Base-by-base conservation (phyloP, 1,139 yeast species). In the Magnusiomyces suaveolens region DNA sequence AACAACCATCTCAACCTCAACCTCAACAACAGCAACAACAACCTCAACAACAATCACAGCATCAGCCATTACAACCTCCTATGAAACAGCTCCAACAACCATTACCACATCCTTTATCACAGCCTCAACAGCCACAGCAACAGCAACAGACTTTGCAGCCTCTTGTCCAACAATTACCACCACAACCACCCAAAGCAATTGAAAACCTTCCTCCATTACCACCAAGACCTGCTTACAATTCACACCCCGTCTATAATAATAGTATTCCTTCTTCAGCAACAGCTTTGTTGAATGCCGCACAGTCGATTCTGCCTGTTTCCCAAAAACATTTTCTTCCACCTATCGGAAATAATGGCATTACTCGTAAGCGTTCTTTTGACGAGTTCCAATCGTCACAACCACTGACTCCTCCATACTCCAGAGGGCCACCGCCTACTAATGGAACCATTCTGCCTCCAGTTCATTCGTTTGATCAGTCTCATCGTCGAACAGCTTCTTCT, bases 1-100 rank as follows among this genome's bases (percentile, higher is more conserved):
- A 43, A 24, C 47, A 43, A 14, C 47, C 36, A 25, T 48, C 23
- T 20, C 54, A 46, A 39, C 48, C 29, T n/a, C 54, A 48, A 18
- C 53, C 26, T 12, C 33, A 32, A 2, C 41, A 36, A n/a, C 46
- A 44, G 25, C 53, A 51, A 20, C 46, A 23, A 26, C 50, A 46
- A 38, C 53, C 25, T 10, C 48, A 21, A 18, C 39, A 10, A 24
- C 29, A 43, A 33, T 44, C 12, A 16, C 52, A 18, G 6, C 48
- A 43, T n/a, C 52, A 29, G 12, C 47, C 41, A 36, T 14, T 36
- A n/a, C 41, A 10, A 3, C 41, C 8, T 14, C 41, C 41, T 8
- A 8, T 36, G n/a, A n/a, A n/a, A 14, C 41, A 36, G 41, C 41
- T 10, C 8, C 41, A 36, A 16, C 41, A 36, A 16, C 18, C 18